Conservation (phyloP, 306 rosid species). For the Erythrophleum fordii region DNA sequence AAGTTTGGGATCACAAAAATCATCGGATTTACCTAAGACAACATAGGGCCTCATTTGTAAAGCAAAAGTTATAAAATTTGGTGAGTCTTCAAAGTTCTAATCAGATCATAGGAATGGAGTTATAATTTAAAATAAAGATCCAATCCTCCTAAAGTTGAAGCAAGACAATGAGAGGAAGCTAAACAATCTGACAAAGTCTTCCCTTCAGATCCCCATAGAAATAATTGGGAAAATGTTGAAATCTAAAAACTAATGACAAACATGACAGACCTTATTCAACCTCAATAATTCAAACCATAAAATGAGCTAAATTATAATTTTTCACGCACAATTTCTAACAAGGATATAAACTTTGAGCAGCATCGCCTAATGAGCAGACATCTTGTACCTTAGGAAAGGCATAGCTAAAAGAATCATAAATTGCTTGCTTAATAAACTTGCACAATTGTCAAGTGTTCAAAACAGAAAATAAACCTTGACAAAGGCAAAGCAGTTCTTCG, state of each 20-base stretch:
- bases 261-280: background rate
- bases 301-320: slow-evolving; percentile 21
- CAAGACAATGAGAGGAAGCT: background rate
- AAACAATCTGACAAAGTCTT: slow-evolving; percentile 23
- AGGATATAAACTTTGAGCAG: slow-evolving; percentile 6
- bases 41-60: slow-evolving; percentile 26
- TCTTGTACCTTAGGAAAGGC: slow-evolving; percentile 20
- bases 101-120: background rate
- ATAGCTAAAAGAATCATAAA: slow-evolving; percentile 21
- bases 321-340: background rate
- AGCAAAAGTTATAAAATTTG: slow-evolving; percentile 3
- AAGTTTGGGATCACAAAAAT: slow-evolving; percentile 29
- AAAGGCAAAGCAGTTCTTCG: slow-evolving; percentile 84
- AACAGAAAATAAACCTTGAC: slow-evolving; percentile 69
- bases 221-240: slow-evolving; percentile 26
- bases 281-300: background rate
- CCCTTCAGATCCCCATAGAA: slow-evolving; percentile 5
- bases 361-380: slow-evolving; percentile 16
- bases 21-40: background rate
- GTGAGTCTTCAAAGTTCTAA: background rate
- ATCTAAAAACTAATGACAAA: slow-evolving; percentile 30
- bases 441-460: slow-evolving; percentile 16
- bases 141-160: background rate
- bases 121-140: background rate
- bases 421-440: slow-evolving; percentile 22